Evolutionary conservation across 306 rosid species (phyloP), one percentile per base, ranked within the genome.

Genomic region (Styphnolobium japonicum): DNA sequence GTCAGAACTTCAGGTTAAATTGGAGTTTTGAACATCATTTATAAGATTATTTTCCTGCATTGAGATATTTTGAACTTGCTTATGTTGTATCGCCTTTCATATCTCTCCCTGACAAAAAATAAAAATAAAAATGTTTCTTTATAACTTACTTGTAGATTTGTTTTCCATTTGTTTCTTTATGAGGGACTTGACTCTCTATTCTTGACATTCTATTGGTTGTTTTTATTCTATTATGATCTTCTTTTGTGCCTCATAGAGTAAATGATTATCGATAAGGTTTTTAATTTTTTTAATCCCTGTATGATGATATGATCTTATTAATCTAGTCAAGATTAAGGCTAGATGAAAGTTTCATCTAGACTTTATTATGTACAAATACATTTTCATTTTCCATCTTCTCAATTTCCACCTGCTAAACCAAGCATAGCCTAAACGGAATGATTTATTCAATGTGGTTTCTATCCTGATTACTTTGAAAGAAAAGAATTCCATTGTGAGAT

Each of bases 1-100:
- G 81, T 90, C 99, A 18, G 99, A 95, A 87, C 96, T 95, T 85
- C 99, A 95, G 99, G 99, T 93, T 78, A 61, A 81, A 64, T 67
- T 79, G 33, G 46, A 74, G 31, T 70, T 61, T n/a, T 57, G 33
- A 60, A 42, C 57, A 12, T 57, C 75, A 40, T 62, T 84, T 83
- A 67, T 62, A 65, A 70, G 31, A 64, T 22, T 39, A 40, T 73
- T 82, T n/a, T 64, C 29, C 51, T 42, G 56, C 43, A 64, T 55
- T 7, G 21, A 58, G 73, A 77, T 77, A 40, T 31, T 74, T 64
- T 29, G 14, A 48, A 67, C 45, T n/a, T n/a, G n/a, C 61, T 75
- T 79, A 25, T 66, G 67, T 19, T 67, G 51, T 69, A 6, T 80
- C 36, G 23, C 33, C 48, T 79, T 73, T 58, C 62, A 29, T 25